A percentile compares a stretch with the other conserved stretches of the same genome.
phyloP scores from a whole-genome alignment of 352 stramenopile genomes.

The Phytophthora quininea region DNA sequence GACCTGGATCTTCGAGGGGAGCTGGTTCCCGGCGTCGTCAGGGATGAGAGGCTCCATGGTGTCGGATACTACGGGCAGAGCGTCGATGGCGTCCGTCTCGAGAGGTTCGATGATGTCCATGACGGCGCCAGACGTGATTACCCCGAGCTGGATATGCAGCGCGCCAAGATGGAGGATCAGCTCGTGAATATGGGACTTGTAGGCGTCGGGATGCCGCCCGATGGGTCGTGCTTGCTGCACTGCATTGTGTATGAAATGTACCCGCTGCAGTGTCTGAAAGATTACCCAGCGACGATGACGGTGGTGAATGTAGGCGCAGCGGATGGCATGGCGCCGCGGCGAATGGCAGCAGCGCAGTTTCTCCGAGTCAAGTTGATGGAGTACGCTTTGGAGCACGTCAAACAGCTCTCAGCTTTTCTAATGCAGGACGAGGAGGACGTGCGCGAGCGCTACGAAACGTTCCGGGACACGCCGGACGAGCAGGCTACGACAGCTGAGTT shows the following conservation, averaged over 20 bases:
- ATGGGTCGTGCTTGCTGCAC: slow-evolving; percentile 83
- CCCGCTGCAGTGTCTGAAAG: slow-evolving; percentile 71
- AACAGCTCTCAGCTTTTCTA: slow-evolving; percentile 60
- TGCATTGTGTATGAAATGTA: slow-evolving; percentile 90
- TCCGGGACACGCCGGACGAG: slow-evolving; percentile 72
- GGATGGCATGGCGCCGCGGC: slow-evolving; percentile 75
- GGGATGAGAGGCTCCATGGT: background rate
- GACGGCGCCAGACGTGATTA: slow-evolving; percentile 71
- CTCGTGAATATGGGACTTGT: slow-evolving; percentile 64
- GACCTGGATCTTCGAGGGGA: slow-evolving; percentile 44
- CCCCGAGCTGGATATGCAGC: slow-evolving; percentile 73
- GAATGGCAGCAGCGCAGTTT: slow-evolving; percentile 67
- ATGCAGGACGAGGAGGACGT: slow-evolving; percentile 80
- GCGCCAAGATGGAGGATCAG: slow-evolving; percentile 79
- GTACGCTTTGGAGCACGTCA: slow-evolving; percentile 72
- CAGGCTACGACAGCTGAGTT: slow-evolving; percentile 82
- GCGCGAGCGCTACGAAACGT: slow-evolving; percentile 71
- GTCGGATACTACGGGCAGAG: slow-evolving; percentile 27
- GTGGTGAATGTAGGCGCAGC: slow-evolving; percentile 83
- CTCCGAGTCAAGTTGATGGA: slow-evolving; percentile 76
- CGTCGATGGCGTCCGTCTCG: slow-evolving; percentile 36
- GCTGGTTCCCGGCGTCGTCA: slow-evolving; percentile 63
- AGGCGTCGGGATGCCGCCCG: slow-evolving; percentile 81
- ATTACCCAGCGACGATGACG: slow-evolving; percentile 76
- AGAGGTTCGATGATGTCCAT: slow-evolving; percentile 64